These are phyloP conservation scores for Cinnamomum chago DNA, from an alignment of 164 flowering plant genomes.

Conservation along the genomic window DNA sequence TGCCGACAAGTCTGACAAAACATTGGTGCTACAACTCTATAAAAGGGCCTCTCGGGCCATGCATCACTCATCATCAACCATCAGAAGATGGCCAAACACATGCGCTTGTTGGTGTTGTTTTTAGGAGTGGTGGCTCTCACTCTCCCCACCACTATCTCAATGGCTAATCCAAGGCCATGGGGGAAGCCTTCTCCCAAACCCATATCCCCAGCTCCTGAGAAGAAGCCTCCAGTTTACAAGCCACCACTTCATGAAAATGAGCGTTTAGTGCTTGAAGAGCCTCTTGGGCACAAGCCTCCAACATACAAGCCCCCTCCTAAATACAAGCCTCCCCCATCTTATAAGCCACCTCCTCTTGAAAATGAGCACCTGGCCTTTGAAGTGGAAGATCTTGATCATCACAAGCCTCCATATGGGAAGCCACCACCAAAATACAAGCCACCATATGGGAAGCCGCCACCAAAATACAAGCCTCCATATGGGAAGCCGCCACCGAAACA, in stretches of 20 bases:
- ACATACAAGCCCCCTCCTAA: not conserved
- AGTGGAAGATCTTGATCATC: not conserved
- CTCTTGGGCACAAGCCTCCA: not conserved
- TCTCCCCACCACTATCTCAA: no score
- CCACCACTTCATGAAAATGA: no score
- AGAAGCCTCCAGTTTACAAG: not conserved
- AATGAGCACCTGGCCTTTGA: not conserved
- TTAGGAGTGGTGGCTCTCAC: not conserved
- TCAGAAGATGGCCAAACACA: not conserved
- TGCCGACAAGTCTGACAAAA: no score
- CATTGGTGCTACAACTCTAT: not conserved
- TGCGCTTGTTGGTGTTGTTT: not conserved
- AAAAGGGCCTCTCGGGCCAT: not conserved
- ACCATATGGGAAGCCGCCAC: not conserved
- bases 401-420: not conserved
- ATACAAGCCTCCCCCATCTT: not conserved
- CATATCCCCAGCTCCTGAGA: slow-evolving; percentile 3
- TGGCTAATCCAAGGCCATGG: not conserved
- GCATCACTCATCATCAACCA: not conserved
- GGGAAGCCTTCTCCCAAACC: not conserved
- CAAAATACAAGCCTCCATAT: not conserved
- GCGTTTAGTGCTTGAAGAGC: not conserved
- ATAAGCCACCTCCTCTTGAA: not conserved
- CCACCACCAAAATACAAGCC: not conserved
- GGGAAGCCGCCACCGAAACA: not conserved